Base-by-base conservation (phyloP, 2,329 filamentous ascomycete genomes). In the Aspergillus luchuensis region DNA sequence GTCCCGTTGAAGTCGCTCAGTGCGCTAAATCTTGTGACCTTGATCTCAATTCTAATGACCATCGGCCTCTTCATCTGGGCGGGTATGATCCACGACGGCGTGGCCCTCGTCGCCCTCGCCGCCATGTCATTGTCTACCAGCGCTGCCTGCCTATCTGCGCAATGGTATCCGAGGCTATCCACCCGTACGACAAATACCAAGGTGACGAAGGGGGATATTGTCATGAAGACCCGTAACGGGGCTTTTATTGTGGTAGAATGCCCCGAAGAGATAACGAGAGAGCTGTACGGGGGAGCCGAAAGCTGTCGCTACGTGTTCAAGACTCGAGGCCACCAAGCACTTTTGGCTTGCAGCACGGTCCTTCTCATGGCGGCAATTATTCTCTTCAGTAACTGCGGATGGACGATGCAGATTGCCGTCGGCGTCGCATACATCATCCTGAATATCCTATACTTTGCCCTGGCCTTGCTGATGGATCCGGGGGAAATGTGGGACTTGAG, bases 321-420 rank as follows among this genome's bases (percentile, higher is more conserved):
- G 4, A 77, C 73, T 33, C 75, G 69, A 19, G 66, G 67, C 2
- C 86, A 87, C 70, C 80, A 83, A 21, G 70, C 78, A 1, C 79
- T 87, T 6, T 86, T 88, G 74, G 85, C 81, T 0, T 47, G 83
- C 2, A 85, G 84, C 33, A 89, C 86, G 10, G 80, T 85, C 8
- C 66, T 88, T 23, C 80, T 89, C 48, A 89, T 89, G 86, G 69
- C 84, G 5, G 80, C 82, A 1, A 84, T 89, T 10, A 83, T 89
- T 11, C 74, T 87, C n/a, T 73, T 89, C 39, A 86, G 85, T 1
- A 88, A 88, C 69, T 86, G 85, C 71, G 80, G 80, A n/a, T 87
- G 85, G 80, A 79, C 81, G 49, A 82, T 84, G 62, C 86, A 89
- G 71, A 80, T 84, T 8, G 81, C 85, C 11, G 84, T 88, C 61